These are phyloP conservation scores for Pelargonium citronellum DNA, from an alignment of 441 rosid species.

Conservation along the genomic window DNA sequence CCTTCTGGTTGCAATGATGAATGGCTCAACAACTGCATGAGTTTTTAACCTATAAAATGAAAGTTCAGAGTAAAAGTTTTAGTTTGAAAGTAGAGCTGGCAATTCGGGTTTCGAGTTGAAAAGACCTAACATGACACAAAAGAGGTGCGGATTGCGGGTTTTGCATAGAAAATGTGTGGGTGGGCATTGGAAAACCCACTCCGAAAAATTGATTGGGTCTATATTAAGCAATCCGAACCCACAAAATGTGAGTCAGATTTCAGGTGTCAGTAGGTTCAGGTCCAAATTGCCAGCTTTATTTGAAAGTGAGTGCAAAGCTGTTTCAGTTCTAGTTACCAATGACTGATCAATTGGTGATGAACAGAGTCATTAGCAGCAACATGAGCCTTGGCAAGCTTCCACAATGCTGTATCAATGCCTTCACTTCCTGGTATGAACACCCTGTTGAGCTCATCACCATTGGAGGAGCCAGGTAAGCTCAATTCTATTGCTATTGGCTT, in stretches of 20 bases:
- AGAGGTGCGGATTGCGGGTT: too few relatives aligned
- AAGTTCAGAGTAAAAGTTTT: background rate
- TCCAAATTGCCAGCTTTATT: too few relatives aligned
- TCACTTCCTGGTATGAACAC: conserved; percentile 44
- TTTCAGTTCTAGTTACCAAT: conserved; percentile 39
- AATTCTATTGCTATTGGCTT: conserved; percentile 65
- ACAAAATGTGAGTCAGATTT: too few relatives aligned
- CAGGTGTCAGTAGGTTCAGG: too few relatives aligned
- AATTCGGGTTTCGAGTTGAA: too few relatives aligned
- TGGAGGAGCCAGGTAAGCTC: conserved; percentile 32
- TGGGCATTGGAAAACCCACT: too few relatives aligned
- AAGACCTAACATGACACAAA: too few relatives aligned
- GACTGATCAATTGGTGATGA: conserved; percentile 54
- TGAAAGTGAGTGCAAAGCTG: background rate
- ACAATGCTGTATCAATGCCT: conserved; percentile 53
- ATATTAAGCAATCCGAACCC: too few relatives aligned
- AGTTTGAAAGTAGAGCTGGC: too few relatives aligned
- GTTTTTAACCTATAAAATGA: conserved; percentile 55
- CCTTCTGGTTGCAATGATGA: conserved; percentile 62
- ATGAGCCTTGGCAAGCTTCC: conserved; percentile 69
- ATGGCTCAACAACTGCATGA: conserved; percentile 63
- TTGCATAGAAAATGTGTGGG: too few relatives aligned
- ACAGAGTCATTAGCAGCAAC: conserved; percentile 60
- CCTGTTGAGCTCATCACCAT: conserved; percentile 11
- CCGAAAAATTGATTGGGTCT: too few relatives aligned